phyloP scores from a whole-genome alignment of 2,329 filamentous ascomycete genomes.

The Scedosporium dehoogii region DNA sequence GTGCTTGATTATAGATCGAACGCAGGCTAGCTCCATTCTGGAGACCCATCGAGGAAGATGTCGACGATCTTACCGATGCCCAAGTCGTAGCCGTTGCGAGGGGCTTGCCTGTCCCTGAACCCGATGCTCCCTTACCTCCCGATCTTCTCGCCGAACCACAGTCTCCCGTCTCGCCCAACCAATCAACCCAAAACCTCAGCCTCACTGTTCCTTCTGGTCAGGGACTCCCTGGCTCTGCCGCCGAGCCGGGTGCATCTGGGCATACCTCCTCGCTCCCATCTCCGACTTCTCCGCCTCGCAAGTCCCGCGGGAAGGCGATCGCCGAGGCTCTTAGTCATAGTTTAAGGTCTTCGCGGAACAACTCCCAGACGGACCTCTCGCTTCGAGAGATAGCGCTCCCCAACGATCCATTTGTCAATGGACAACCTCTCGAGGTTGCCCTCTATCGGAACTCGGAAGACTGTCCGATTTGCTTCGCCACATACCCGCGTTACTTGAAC shows the following conservation, averaged over 20 bases:
- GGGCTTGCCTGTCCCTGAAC: slow-evolving; percentile 71
- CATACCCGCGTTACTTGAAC: slow-evolving; percentile 91
- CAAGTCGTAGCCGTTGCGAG: slow-evolving; percentile 88
- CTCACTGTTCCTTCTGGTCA: slow-evolving; percentile 72
- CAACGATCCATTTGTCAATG: slow-evolving; percentile 80
- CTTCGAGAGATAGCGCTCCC: slow-evolving; percentile 74
- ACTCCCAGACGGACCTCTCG: slow-evolving; percentile 58
- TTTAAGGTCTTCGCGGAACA: slow-evolving; percentile 53
- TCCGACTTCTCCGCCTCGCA: slow-evolving; percentile 30
- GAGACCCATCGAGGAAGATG: slow-evolving; percentile 85
- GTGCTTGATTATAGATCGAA: slow-evolving; percentile 58
- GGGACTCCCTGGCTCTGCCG: slow-evolving; percentile 30
- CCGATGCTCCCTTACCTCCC: slow-evolving; percentile 74
- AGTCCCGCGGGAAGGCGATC: slow-evolving; percentile 79
- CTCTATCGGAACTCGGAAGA: slow-evolving; percentile 86
- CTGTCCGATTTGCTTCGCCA: slow-evolving; percentile 94
- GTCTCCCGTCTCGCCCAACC: slow-evolving; percentile 34
- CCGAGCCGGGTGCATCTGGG: slow-evolving; percentile 72
- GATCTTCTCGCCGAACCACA: slow-evolving; percentile 39
- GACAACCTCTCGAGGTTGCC: slow-evolving; percentile 86
- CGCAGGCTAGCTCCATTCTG: slow-evolving; percentile 89
- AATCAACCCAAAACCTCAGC: slow-evolving; percentile 48
- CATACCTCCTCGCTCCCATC: slow-evolving; percentile 44
- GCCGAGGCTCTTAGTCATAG: slow-evolving; percentile 63
- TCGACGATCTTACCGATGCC: slow-evolving; percentile 82